phyloP scores from a whole-genome alignment of 768 basidiomycete genomes.

The Termitomyces heimii region DNA sequence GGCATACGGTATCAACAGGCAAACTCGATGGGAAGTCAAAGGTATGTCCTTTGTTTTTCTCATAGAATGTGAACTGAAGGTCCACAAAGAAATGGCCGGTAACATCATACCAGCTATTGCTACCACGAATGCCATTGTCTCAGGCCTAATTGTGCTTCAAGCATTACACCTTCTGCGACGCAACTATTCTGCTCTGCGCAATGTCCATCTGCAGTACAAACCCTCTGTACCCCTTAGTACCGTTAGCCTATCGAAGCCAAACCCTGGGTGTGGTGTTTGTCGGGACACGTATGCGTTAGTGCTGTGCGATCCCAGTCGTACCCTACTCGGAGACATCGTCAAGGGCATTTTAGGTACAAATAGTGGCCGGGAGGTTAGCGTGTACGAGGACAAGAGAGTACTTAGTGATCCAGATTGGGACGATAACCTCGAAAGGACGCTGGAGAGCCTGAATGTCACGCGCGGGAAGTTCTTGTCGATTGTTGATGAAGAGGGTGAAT shows the following conservation, averaged over 20 bases:
- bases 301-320: constrained; percentile 63
- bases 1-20: constrained; percentile 83
- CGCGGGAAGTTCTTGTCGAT: constrained; percentile 86
- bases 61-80: not conserved
- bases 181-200: constrained; percentile 55
- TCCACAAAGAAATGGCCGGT: constrained; percentile 85
- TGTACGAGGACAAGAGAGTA: constrained; percentile 83
- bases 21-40: constrained; percentile 97
- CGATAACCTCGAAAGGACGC: constrained; percentile 76
- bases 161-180: constrained; percentile 78
- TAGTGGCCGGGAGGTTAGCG: constrained; percentile 55
- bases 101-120: constrained; percentile 99
- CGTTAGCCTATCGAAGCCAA: constrained; percentile 62
- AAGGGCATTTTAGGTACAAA: constrained; percentile 57
- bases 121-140: constrained; percentile 96
- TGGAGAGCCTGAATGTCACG: constrained; percentile 75
- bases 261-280: constrained; percentile 78
- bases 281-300: constrained; percentile 76
- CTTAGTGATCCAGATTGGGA: constrained; percentile 93
- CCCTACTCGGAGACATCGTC: constrained; percentile 70
- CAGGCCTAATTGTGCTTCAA: constrained; percentile 92
- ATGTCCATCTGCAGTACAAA: constrained; percentile 77
- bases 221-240: constrained; percentile 72
- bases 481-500: constrained; percentile 81
- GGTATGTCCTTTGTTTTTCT: constrained; percentile 37